Percentiles rank a stretch among this genome's conserved stretches.
Conservation (phyloP, 495 filamentous ascomycete species). For the Xanthoparmelia taractica region DNA sequence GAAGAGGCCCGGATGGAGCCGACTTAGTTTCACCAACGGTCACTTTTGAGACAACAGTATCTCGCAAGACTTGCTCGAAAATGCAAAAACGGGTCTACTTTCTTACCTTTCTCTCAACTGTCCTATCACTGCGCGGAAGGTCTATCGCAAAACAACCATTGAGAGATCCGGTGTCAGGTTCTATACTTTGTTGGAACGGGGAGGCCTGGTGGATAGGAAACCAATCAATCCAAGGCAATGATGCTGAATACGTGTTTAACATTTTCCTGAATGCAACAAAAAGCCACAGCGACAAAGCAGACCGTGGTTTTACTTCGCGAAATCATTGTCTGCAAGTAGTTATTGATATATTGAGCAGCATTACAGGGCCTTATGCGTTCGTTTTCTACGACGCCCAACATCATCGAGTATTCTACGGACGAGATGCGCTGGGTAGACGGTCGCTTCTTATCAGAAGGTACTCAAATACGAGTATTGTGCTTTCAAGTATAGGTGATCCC, state of each 20-base stretch:
- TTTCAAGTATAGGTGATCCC: conserved; percentile 70
- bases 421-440: conserved; percentile 79
- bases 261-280: conserved; percentile 47
- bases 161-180: conserved; percentile 48
- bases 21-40: conserved; percentile 29
- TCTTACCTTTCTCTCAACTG: conserved; percentile 69
- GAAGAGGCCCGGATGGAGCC: conserved; percentile 52
- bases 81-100: conserved; percentile 12
- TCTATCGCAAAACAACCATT: conserved; percentile 68
- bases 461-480: conserved; percentile 43
- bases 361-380: conserved; percentile 87
- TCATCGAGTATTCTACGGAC: conserved; percentile 61
- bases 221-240: conserved; percentile 55
- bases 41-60: conserved; percentile 2
- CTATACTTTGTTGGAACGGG: conserved; percentile 94
- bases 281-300: neutral
- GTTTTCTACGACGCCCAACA: conserved; percentile 67
- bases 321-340: conserved; percentile 1
- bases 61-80: neutral
- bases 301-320: neutral
- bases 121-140: conserved; percentile 75
- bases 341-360: conserved; percentile 47
- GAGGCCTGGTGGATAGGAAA: conserved; percentile 79
- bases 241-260: conserved; percentile 65
- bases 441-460: conserved; percentile 58